A percentile compares a stretch with the other conserved stretches of the same genome.
phyloP scores from a whole-genome alignment of 2,329 filamentous ascomycete genomes.

The Penicillium sp. region DNA sequence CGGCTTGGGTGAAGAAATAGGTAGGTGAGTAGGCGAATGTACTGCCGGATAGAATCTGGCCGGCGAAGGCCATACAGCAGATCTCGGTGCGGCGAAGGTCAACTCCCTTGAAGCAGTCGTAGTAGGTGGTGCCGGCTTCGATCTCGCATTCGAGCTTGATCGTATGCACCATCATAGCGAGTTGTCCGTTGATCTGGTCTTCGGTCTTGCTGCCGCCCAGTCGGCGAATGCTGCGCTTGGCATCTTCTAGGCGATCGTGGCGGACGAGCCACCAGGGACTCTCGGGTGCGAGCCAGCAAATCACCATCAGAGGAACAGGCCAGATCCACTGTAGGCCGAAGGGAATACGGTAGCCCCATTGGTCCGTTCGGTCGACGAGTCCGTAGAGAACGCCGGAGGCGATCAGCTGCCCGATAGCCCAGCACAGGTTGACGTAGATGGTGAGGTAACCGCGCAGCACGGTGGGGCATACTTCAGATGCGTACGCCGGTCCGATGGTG shows the following conservation, averaged over 20 bases:
- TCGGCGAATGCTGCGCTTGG: conserved; percentile 20
- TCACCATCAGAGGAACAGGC: conserved; percentile 23
- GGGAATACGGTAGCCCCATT: conserved; percentile 41
- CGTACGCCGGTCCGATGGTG: conserved; percentile 27
- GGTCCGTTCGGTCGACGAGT: conserved; percentile 28
- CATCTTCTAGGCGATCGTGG: conserved; percentile 23
- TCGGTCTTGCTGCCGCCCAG: conserved; percentile 24
- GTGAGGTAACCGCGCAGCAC: conserved; percentile 34
- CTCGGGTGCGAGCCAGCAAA: conserved; percentile 26
- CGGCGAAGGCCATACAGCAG: conserved; percentile 36
- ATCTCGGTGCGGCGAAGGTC: conserved; percentile 44
- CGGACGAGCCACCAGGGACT: conserved; percentile 30
- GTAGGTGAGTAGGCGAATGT: conserved; percentile 38
- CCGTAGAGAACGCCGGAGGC: conserved; percentile 31
- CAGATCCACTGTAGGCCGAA: conserved; percentile 34
- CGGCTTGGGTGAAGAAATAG: conserved; percentile 44
- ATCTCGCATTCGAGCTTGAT: conserved; percentile 34
- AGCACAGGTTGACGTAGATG: conserved; percentile 42
- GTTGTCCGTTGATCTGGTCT: conserved; percentile 21
- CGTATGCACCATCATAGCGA: conserved; percentile 42
- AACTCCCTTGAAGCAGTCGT: conserved; percentile 33
- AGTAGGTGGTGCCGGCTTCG: conserved; percentile 29
- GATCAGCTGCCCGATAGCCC: conserved; percentile 33
- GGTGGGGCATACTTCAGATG: conserved; percentile 30
- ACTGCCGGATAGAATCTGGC: conserved; percentile 38